Evolutionary conservation across 208 protist genomes (phyloP).

Genomic region (Wallacemonas sp.): DNA sequence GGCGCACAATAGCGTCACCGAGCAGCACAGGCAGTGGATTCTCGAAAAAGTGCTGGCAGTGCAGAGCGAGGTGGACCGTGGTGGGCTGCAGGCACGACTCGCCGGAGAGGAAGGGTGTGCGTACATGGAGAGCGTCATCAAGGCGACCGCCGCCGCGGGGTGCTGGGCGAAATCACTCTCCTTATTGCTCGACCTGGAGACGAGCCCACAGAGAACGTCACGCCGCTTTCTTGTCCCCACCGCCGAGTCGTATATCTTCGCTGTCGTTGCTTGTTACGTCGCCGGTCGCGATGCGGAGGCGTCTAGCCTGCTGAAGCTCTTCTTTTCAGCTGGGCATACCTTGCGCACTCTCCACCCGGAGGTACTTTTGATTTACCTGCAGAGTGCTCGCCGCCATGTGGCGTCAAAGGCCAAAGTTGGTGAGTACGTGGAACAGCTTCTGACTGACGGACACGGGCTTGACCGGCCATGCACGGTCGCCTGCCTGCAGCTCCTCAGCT

Average conservation of each 20-base stretch:
- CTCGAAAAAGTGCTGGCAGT: slow-evolving; percentile 21
- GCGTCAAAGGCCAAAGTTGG: slow-evolving; percentile 24
- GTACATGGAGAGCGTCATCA: slow-evolving; percentile 73
- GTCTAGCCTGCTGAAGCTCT: slow-evolving; percentile 34
- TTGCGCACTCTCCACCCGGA: slow-evolving; percentile 66
- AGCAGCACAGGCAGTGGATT: slow-evolving; percentile 14
- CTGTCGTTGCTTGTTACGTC: slow-evolving; percentile 62
- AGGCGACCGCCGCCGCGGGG: slow-evolving; percentile 48
- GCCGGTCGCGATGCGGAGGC: slow-evolving; percentile 51
- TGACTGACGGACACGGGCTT: slow-evolving; percentile 41
- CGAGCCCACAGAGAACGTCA: slow-evolving; percentile 25
- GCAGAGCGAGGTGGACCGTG: slow-evolving; percentile 18
- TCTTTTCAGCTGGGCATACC: slow-evolving; percentile 37
- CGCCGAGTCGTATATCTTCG: slow-evolving; percentile 66
- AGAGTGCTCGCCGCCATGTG: slow-evolving; percentile 61
- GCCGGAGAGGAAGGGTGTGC: slow-evolving; percentile 72
- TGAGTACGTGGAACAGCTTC: slow-evolving; percentile 40
- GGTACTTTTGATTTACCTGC: slow-evolving; percentile 57
- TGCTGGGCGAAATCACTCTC: slow-evolving; percentile 51
- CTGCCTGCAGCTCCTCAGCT: slow-evolving; percentile 69
- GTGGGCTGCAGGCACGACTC: slow-evolving; percentile 14
- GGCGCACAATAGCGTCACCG: slow-evolving; percentile 13
- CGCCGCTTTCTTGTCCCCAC: slow-evolving; percentile 68
- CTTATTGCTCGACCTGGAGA: slow-evolving; percentile 54
- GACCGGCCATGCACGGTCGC: slow-evolving; percentile 63